Evolutionary conservation across 768 basidiomycete species (phyloP), one percentile per base, ranked within the genome.

Genomic region (Tephrocybe sp.): DNA sequence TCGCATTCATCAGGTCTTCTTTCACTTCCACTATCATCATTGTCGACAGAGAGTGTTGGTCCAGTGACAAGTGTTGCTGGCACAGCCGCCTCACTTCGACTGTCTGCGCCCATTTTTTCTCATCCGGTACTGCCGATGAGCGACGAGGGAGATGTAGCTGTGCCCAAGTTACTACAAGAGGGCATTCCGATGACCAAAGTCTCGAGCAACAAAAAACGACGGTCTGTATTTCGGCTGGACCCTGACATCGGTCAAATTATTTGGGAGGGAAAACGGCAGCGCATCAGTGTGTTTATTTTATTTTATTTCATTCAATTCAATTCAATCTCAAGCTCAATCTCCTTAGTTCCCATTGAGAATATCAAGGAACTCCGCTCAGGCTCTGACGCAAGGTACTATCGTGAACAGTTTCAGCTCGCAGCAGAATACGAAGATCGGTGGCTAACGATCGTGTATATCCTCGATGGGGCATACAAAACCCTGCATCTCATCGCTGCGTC

Each of bases 311-410:
- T 8, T 45, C 17, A 17, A 14, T 42, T 47, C 10, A 14, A 32
- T 41, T 6, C 20, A 20, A 48, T 31, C 6, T 34, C 39, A 26
- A 26, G 7, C 26, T 26, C 7, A 26, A 26, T 20, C 38, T 35
- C 16, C 19, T 8, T 53, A 97, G 94, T 96, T 42, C 84, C 87
- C 2, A 87, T 96, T 53, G 91, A 92, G 65, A 83, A 81, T 57
- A 92, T 97, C 67, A 89, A 92, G 54, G 94, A 97, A 63, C 80
- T 97, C 16, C 88, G 94, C 17, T 78, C 85, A 4, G 89, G 87
- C 7, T 64, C 80, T 1, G 86, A 90, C 45, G 85, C 89, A 2
- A 76, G 84, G 9, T 84, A 87, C 65, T 84, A 90, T 62, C 83
- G 88, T 52, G 78, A 85, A 51, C 86, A 85, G 58, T 87, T 87